Conservation (phyloP, 768 basidiomycete genomes). For the Cyclocybe cylindracea region DNA sequence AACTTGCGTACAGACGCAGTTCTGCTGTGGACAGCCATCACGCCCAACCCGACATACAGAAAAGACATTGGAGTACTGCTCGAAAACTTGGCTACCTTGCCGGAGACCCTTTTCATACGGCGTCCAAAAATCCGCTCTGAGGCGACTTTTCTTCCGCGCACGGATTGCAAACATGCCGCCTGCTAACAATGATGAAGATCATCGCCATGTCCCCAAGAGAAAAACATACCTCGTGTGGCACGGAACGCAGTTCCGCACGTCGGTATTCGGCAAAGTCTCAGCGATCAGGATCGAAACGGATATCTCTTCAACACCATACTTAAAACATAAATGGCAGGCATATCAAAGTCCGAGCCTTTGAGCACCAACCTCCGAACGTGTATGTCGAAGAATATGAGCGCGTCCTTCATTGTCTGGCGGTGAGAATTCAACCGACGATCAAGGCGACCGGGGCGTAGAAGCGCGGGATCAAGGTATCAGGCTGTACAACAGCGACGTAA, state of each 20-base stretch:
- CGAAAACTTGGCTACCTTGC: conserved; percentile 97
- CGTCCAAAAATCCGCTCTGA: conserved; percentile 98
- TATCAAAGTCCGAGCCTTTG: not conserved
- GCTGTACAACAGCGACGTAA: conserved; percentile 48
- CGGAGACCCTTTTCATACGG: conserved; percentile 98
- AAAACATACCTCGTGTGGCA: conserved; percentile 88
- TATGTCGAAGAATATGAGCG: conserved; percentile 93
- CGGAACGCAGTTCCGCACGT: conserved; percentile 98
- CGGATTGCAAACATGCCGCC: conserved; percentile 99
- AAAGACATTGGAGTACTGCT: conserved; percentile 65
- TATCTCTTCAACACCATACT: conserved; percentile 93
- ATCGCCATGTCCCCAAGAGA: not conserved
- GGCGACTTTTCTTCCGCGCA: conserved; percentile 91
- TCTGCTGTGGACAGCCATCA: conserved; percentile 37
- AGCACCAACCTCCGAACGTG: conserved; percentile 85
- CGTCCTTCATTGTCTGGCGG: conserved; percentile 95
- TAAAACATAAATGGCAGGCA: conserved; percentile 5
- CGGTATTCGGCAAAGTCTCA: conserved; percentile 92
- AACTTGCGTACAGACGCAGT: conserved; percentile 94
- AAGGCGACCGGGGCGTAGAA: conserved; percentile 92
- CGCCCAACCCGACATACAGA: conserved; percentile 6
- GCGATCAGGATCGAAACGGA: conserved; percentile 98
- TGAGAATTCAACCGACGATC: conserved; percentile 96
- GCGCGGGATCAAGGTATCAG: conserved; percentile 97
- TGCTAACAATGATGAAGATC: conserved; percentile 25